Conservation (phyloP, 805 yeast genomes). For the Phaffomyces thermotolerans region DNA sequence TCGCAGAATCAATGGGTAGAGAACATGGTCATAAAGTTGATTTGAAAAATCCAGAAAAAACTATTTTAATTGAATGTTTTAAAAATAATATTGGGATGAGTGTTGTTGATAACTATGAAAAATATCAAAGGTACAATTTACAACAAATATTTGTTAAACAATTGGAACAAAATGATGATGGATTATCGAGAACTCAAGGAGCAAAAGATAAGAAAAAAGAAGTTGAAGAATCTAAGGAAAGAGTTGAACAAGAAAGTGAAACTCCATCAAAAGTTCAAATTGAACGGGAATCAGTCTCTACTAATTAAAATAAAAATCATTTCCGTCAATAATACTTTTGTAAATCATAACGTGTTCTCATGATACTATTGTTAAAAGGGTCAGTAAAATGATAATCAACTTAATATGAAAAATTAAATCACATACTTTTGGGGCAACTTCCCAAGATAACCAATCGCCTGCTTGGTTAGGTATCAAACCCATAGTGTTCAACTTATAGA, state of each 20-base stretch:
- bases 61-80: slow-evolving; percentile 81
- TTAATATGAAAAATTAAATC: neutral
- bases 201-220: slow-evolving; percentile 1
- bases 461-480: slow-evolving; percentile 82
- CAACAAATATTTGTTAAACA: slow-evolving; percentile 64
- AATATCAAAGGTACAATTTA: slow-evolving; percentile 63
- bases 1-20: slow-evolving; percentile 67
- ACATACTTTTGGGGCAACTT: slow-evolving; percentile 30
- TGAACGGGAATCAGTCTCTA: no score
- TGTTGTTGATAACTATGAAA: slow-evolving; percentile 61
- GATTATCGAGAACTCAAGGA: slow-evolving; percentile 4
- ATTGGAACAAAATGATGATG: slow-evolving; percentile 9
- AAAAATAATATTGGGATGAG: slow-evolving; percentile 85
- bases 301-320: neutral
- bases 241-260: neutral
- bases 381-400: slow-evolving; percentile 1
- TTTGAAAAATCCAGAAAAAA: slow-evolving; percentile 67
- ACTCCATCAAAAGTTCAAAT: no score
- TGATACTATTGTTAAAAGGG: slow-evolving; percentile 6
- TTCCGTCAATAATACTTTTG: neutral
- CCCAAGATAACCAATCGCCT: slow-evolving; percentile 94
- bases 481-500: slow-evolving; percentile 81
- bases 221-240: neutral
- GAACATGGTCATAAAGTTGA: slow-evolving; percentile 72
- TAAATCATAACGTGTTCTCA: slow-evolving; percentile 6